Evolutionary conservation across 129 eudicot genomes (phyloP).

Genomic region (Scalesia atractyloides): DNA sequence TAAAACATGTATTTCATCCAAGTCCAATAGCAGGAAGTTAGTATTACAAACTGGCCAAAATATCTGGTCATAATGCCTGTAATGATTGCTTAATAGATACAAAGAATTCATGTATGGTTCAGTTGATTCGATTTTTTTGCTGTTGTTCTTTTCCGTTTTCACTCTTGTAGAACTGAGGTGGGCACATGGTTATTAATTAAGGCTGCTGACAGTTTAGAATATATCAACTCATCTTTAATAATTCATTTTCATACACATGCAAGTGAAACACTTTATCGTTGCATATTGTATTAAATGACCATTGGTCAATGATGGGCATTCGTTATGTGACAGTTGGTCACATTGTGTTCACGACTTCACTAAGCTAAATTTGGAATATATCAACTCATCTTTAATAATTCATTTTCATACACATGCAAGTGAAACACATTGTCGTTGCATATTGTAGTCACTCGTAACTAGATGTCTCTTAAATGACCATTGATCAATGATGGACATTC

Average conservation of each 20-base stretch:
- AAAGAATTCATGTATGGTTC: not conserved
- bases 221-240: not conserved
- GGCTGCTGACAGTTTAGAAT: not conserved
- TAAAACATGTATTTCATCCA: not conserved
- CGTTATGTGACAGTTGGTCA: not conserved
- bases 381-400: not conserved
- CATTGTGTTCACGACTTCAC: not conserved
- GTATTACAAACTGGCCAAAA: conserved; percentile 4
- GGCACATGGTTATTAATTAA: not conserved
- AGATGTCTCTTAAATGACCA: not conserved
- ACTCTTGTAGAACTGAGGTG: not conserved
- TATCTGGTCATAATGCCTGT: not conserved
- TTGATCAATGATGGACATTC: not conserved
- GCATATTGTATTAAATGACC: not conserved
- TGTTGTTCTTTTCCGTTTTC: not conserved
- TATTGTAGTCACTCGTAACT: not conserved
- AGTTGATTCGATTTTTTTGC: not conserved
- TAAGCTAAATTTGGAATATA: conserved; percentile 15
- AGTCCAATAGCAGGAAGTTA: not conserved
- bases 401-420: not conserved
- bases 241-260: not conserved
- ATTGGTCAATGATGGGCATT: not conserved
- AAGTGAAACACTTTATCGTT: not conserved
- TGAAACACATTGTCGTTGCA: not conserved
- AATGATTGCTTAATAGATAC: not conserved